Percentiles rank a stretch among this genome's conserved stretches.
Conservation (phyloP, 2,329 filamentous ascomycete genomes). For the Hymenoscyphus salicellus region DNA sequence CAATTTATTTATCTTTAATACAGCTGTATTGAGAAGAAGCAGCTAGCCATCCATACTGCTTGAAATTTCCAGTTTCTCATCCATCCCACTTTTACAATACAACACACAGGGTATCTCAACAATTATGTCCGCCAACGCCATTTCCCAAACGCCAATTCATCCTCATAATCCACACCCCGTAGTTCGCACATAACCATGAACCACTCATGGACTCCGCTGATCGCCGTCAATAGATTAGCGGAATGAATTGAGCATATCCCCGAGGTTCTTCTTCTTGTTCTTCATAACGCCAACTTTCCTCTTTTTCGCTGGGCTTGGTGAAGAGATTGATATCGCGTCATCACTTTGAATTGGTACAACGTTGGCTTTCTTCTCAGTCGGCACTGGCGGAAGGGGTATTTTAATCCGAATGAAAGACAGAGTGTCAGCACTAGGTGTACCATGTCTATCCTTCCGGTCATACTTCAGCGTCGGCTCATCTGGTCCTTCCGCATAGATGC, state of each 20-base stretch:
- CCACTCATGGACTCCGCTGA: neutral
- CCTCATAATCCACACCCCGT: neutral
- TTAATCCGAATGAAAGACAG: conserved; percentile 22
- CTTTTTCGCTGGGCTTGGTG: conserved; percentile 5
- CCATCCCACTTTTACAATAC: neutral
- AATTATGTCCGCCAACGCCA: neutral
- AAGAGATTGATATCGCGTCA: neutral
- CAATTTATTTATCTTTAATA: too few species aligned
- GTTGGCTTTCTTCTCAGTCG: neutral
- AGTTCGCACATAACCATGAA: neutral
- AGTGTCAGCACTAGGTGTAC: neutral
- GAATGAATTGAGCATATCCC: conserved; percentile 26
- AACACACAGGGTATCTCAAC: conserved; percentile 5
- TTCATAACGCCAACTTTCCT: conserved; percentile 11
- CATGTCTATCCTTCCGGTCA: neutral
- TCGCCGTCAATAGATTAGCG: neutral
- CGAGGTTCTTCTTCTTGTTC: conserved; percentile 27
- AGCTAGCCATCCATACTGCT: too few species aligned
- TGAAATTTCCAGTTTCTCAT: neutral
- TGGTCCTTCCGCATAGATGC: conserved; percentile 3
- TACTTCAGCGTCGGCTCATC: conserved; percentile 6
- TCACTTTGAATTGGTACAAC: neutral
- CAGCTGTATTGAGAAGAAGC: too few species aligned
- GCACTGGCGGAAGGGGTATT: conserved; percentile 1
- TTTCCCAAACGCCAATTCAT: neutral